Evolutionary conservation across 108 stramenopile species (phyloP), one percentile per base, ranked within the genome.

Genomic region (Chaetoceros muelleri): DNA sequence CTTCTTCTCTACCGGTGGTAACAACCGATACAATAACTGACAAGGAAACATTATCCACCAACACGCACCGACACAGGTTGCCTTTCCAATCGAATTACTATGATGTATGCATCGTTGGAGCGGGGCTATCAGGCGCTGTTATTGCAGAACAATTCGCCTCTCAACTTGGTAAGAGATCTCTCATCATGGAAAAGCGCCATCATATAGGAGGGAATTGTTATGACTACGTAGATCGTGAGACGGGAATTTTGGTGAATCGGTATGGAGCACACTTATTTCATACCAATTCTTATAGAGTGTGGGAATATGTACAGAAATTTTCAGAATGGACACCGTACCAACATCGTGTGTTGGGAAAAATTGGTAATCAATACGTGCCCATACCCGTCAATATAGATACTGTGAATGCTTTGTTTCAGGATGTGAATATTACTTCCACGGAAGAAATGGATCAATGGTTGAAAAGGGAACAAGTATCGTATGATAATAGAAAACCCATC

Each of bases 191-290:
- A 58, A 71, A 70, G 44, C 73, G 89, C 7, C 5, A 70, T 26
- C 86, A 87, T 55, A 84, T 87, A 65, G 85, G 81, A 5, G 89
- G 89, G 20, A 91, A 91, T 60, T 87, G 85, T 56, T 91, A 80
- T 52, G 89, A 91, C 48, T 84, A 71, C 52, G 67, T 76, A 21
- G 89, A 91, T 46, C 52, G 55, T 18, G 71, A 86, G 8, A 81
- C 80, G 2, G 77, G 72, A 0, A 74, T 86, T 48, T 79, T 70
- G 16, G 70, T 82, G 18, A 69, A 62, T 28, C 44, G 64, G 30
- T 85, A 74, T 46, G 85, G 85, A 1, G 81, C 81, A 10, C 85
- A 86, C 64, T 60, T 86, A 44, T 86, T 86, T 53, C 89, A 91
- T 57, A 91, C 89, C 2, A 44, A 64, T 2, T 61, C 66, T 47